Base-by-base conservation (phyloP, 2,329 filamentous ascomycete genomes). In the Beauveria caledonica region DNA sequence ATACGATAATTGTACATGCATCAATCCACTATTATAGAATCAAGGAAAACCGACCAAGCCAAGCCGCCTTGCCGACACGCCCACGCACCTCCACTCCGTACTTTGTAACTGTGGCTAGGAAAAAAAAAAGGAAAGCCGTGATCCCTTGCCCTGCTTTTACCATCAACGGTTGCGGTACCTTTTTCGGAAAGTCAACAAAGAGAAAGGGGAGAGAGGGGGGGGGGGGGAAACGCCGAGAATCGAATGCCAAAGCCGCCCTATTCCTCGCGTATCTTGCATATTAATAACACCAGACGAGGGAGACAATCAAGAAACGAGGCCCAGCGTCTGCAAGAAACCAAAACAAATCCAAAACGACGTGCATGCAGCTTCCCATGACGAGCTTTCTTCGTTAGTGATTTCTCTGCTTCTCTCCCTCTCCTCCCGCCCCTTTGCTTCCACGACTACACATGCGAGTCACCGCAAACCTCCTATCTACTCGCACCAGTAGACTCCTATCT, bases 401-500 rank as follows among this genome's bases (percentile, higher is more conserved):
- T 33, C n/a, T 51, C n/a, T 33, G 7, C 9, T 19, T 17, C 3
- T 19, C 17, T 42, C 40, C 17, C 17, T n/a, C n/a, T 42, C 40
- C 40, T 10, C 40, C 40, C n/a, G 17, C 17, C 40, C 40, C 40
- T 10, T 10, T 42, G 3, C 40, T 42, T 5, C 29, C n/a, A n/a
- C 3, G 3, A 17, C 27, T n/a, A 42, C 33, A 13, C 33, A 36
- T 11, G 33, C 11, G 29, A 42, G 40, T 49, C 42, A 19, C 42
- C 3, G 17, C 48, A 50, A 9, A 50, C 48, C n/a, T 15, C 17
- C 27, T 33, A 9, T 33, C 33, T 36, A 15, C 33, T 6, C 13
- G 33, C 33, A 36, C 11, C 33, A 36, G 33, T 5, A 36, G 33
- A 15, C 11, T 5, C 33, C 67, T 69, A 75, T 66, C 73, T 72